These are phyloP conservation scores for Talaromyces nanjingensis DNA, from an alignment of 495 filamentous ascomycete genomes.

Conservation along the genomic window DNA sequence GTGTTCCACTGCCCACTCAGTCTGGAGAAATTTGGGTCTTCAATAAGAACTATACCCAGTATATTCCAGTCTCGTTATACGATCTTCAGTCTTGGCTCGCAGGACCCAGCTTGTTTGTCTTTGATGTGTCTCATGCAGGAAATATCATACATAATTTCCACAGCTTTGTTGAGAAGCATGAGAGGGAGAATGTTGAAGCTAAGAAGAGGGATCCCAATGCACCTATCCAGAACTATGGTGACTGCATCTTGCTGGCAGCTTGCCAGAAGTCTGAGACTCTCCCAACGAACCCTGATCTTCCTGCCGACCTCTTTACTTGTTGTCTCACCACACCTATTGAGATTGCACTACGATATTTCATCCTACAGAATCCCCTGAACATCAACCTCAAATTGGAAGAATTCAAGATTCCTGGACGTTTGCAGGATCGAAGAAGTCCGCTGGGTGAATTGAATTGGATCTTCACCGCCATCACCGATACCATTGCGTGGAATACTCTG, in stretches of 20 bases:
- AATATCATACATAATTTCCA: slow-evolving; percentile 94
- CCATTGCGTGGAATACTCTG: slow-evolving; percentile 95
- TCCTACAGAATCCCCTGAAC: slow-evolving; percentile 82
- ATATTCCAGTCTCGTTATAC: slow-evolving; percentile 94
- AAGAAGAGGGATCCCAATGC: slow-evolving; percentile 66
- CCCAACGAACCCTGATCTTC: slow-evolving; percentile 92
- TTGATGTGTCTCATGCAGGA: slow-evolving; percentile 92
- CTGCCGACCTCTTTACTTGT: slow-evolving; percentile 92
- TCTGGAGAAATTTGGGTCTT: slow-evolving; percentile 99
- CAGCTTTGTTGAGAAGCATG: slow-evolving; percentile 88
- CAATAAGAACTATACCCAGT: slow-evolving; percentile 97
- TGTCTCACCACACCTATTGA: slow-evolving; percentile 96
- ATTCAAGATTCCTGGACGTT: slow-evolving; percentile 68
- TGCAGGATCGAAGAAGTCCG: slow-evolving; percentile 90
- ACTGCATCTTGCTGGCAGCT: slow-evolving; percentile 89
- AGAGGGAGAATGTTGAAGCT: slow-evolving; percentile 71
- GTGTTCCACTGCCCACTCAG: slow-evolving; percentile 91
- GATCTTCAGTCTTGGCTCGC: slow-evolving; percentile 95
- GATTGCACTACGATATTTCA: slow-evolving; percentile 91
- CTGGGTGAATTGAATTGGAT: slow-evolving; percentile 98
- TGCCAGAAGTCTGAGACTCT: slow-evolving; percentile 85
- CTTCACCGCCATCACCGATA: slow-evolving; percentile 97
- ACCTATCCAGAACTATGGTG: slow-evolving; percentile 58
- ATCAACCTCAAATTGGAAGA: slow-evolving; percentile 68
- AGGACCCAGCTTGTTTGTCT: slow-evolving; percentile 92